Percentiles rank a stretch among this genome's conserved stretches.
Conservation (phyloP, 2,329 filamentous ascomycete genomes). For the Colletotrichum ledebouriae region DNA sequence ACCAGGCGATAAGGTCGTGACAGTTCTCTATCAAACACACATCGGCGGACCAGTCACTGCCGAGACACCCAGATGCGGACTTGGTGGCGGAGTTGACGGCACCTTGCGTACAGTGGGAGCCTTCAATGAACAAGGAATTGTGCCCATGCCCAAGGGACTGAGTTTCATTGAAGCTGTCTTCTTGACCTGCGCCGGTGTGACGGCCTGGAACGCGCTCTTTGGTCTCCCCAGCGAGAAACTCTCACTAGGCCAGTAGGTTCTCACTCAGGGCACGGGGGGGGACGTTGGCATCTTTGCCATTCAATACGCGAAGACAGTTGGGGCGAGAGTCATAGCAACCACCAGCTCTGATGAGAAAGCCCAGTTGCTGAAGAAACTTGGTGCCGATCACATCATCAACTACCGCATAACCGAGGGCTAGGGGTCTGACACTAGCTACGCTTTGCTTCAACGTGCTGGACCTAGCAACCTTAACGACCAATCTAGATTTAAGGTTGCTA, state of each 20-base stretch:
- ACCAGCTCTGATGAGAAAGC: constrained; percentile 61
- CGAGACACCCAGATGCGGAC: constrained; percentile 53
- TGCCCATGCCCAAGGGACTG: constrained; percentile 67
- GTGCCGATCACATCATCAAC: constrained; percentile 59
- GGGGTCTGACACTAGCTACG: constrained; percentile 46
- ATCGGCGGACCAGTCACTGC: constrained; percentile 55
- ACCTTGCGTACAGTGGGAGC: constrained; percentile 49
- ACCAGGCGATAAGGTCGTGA: constrained; percentile 63
- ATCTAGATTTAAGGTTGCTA: constrained; percentile 53
- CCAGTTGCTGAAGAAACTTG: constrained; percentile 54
- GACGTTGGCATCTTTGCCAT: constrained; percentile 55
- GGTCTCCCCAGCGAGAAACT: constrained; percentile 58
- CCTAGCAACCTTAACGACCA: too few species aligned
- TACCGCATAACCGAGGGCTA: constrained; percentile 56
- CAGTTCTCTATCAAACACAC: constrained; percentile 45
- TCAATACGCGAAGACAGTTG: constrained; percentile 57
- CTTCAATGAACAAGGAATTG: constrained; percentile 67
- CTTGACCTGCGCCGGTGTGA: constrained; percentile 66
- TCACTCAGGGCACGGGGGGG: constrained; percentile 59
- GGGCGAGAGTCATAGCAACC: constrained; percentile 58
- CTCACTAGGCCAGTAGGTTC: constrained; percentile 52
- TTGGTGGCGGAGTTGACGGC: constrained; percentile 47
- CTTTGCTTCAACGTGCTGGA: too few species aligned
- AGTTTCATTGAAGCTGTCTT: constrained; percentile 69
- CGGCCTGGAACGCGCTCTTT: constrained; percentile 70